Evolutionary conservation across 2,329 filamentous ascomycete genomes (phyloP).

Genomic region (Nemania abortiva): DNA sequence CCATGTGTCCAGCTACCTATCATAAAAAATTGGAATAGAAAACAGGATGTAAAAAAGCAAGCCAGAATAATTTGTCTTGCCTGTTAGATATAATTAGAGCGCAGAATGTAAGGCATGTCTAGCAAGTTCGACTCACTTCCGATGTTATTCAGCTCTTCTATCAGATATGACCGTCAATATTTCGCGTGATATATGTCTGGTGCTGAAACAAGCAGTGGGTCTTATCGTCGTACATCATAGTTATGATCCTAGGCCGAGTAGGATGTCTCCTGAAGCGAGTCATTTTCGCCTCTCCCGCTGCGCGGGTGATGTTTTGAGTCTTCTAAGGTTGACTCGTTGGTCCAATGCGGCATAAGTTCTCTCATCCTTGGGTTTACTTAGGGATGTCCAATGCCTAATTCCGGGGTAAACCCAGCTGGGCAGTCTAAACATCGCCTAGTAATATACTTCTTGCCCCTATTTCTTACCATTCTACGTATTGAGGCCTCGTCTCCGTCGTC

Average conservation of each 20-base stretch:
- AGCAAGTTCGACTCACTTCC: not conserved
- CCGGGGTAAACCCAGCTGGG: not conserved
- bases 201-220: conserved; percentile 1
- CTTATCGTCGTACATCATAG: not conserved
- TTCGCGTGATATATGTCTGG: not conserved
- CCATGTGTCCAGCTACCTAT: not conserved
- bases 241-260: not conserved
- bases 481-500: not conserved
- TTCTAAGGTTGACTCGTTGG: not conserved
- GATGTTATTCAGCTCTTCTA: not conserved
- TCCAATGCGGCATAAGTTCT: not conserved
- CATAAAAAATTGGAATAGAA: not conserved
- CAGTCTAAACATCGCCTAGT: not conserved
- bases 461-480: not conserved
- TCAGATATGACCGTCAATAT: conserved; percentile 5
- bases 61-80: not conserved
- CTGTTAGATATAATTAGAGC: not conserved
- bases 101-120: not conserved
- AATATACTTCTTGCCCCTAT: not conserved
- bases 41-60: not conserved
- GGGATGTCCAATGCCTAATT: not conserved
- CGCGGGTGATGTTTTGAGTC: not conserved
- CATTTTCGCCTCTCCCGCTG: not conserved
- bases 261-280: too few species aligned
- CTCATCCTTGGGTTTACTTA: too few species aligned